A percentile compares a stretch with the other conserved stretches of the same genome.
Conservation (phyloP, 345 rosid genomes). For the Aquilaria yunnanensis region DNA sequence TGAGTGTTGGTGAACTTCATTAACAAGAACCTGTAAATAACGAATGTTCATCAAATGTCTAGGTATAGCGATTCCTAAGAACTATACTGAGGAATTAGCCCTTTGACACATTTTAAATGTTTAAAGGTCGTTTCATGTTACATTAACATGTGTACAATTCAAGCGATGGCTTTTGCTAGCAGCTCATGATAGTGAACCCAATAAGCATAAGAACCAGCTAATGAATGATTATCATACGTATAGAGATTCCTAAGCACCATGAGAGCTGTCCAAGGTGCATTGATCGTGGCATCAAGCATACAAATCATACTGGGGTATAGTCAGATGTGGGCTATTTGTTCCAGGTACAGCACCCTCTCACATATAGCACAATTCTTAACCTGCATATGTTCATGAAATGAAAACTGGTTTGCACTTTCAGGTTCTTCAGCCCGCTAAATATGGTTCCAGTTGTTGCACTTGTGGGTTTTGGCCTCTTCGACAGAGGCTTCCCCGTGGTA, state of each 20-base stretch:
- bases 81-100: no score
- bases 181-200: no score
- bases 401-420: slow-evolving; percentile 22
- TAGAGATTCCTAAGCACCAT: slow-evolving; percentile 88
- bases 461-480: slow-evolving; percentile 90
- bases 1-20: no score
- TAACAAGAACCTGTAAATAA: no score
- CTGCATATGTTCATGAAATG: background rate
- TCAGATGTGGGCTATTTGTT: slow-evolving; percentile 92
- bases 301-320: slow-evolving; percentile 94
- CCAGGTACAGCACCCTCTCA: slow-evolving; percentile 49
- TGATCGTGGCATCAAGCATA: slow-evolving; percentile 91
- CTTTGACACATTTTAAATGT: no score
- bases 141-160: no score
- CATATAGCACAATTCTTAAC: background rate
- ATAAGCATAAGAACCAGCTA: no score
- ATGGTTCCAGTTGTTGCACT: slow-evolving; percentile 96
- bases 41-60: background rate
- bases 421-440: slow-evolving; percentile 97
- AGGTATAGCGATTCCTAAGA: background rate
- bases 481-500: slow-evolving; percentile 99
- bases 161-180: no score
- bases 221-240: slow-evolving; percentile 3
- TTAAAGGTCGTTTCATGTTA: no score
- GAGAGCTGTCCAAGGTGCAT: slow-evolving; percentile 98